Conservation (phyloP, 768 basidiomycete species). For the Lactifluus echinatus region DNA sequence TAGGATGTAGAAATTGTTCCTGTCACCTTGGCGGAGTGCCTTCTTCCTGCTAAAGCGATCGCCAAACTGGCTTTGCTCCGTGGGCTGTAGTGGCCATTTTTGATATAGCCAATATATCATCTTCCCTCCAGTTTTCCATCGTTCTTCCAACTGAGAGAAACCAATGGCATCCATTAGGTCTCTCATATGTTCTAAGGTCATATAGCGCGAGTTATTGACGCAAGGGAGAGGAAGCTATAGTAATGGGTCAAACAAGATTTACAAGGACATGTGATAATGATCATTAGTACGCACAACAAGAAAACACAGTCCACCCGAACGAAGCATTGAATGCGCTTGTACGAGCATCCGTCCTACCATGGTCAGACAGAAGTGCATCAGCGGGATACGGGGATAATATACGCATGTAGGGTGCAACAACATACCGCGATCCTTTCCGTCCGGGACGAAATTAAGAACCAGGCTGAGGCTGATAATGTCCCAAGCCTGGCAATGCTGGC, state of each 20-base stretch:
- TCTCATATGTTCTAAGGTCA: slow-evolving; percentile 50
- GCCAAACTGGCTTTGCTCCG: slow-evolving; percentile 12
- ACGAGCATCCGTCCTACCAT: slow-evolving; percentile 62
- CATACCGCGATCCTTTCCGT: slow-evolving; percentile 65
- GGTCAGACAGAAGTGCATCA: not conserved
- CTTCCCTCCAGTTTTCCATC: slow-evolving; percentile 65
- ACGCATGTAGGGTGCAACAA: slow-evolving; percentile 14
- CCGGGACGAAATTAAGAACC: slow-evolving; percentile 84
- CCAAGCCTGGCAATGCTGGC: slow-evolving; percentile 50
- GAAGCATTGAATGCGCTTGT: slow-evolving; percentile 49
- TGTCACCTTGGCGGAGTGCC: slow-evolving; percentile 52
- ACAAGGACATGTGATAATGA: too few relatives aligned
- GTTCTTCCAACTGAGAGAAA: slow-evolving; percentile 48
- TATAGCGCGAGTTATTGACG: slow-evolving; percentile 76
- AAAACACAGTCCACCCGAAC: slow-evolving; percentile 51
- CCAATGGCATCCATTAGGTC: slow-evolving; percentile 54
- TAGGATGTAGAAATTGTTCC: slow-evolving; percentile 74
- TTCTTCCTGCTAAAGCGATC: slow-evolving; percentile 43
- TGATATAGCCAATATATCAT: slow-evolving; percentile 82
- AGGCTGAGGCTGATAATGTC: slow-evolving; percentile 78
- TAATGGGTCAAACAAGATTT: not conserved
- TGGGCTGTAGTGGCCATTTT: slow-evolving; percentile 29
- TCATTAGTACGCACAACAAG: slow-evolving; percentile 45
- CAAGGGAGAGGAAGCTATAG: slow-evolving; percentile 76
- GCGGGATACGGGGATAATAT: not conserved